phyloP scores from a whole-genome alignment of 208 protist species.

The Crithidia acanthocephali region DNA sequence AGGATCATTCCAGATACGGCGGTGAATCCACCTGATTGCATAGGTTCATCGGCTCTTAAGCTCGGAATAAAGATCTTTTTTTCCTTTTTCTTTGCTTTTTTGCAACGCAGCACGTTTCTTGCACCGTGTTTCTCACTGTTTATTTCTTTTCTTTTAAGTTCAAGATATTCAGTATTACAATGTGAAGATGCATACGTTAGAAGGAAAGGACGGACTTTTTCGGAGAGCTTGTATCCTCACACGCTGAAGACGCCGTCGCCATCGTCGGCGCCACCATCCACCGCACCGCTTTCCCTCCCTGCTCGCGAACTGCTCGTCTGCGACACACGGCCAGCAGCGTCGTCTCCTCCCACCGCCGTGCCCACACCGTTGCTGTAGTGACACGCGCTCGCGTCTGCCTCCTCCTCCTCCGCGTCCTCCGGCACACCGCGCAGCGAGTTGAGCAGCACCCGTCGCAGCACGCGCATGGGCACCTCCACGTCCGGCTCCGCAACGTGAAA shows the following conservation, averaged over 20 bases:
- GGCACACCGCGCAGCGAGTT: constrained; percentile 32
- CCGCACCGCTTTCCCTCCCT: background rate
- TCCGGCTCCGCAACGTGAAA: constrained; percentile 55
- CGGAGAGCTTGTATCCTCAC: too few relatives aligned
- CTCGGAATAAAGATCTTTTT: too few relatives aligned
- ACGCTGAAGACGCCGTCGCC: constrained; percentile 39
- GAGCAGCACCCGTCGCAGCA: constrained; percentile 52
- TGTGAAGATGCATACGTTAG: background rate
- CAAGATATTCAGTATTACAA: too few relatives aligned
- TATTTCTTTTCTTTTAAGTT: too few relatives aligned
- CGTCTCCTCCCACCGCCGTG: too few relatives aligned
- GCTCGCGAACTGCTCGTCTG: background rate
- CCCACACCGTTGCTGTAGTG: background rate
- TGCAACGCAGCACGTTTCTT: too few relatives aligned
- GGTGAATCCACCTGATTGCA: too few relatives aligned
- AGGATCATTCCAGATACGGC: too few relatives aligned
- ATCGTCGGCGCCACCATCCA: constrained; percentile 17
- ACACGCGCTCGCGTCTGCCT: background rate
- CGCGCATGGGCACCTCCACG: constrained; percentile 55
- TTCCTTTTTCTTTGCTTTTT: too few relatives aligned
- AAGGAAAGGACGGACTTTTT: background rate
- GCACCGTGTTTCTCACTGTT: too few relatives aligned
- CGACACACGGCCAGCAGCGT: background rate
- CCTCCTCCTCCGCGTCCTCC: background rate
- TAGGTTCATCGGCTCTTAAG: too few relatives aligned